Conservation (phyloP, 495 filamentous ascomycete genomes). For the Talaromyces trachyspermus region DNA sequence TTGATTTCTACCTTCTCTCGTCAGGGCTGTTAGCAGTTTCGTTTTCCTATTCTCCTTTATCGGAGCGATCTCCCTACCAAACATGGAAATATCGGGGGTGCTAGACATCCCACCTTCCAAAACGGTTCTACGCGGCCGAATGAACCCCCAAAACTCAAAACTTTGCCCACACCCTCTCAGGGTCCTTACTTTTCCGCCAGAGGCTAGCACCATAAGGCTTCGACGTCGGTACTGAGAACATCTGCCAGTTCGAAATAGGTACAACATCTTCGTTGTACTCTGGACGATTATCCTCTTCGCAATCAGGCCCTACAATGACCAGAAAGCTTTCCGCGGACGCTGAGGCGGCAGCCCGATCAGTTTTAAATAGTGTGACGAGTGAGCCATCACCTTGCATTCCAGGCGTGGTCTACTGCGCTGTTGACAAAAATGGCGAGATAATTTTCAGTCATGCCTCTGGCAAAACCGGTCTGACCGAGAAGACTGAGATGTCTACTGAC, state of each 20-base stretch:
- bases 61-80: not conserved
- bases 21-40: no score
- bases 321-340: not conserved
- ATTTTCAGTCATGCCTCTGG: constrained; percentile 42
- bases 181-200: not conserved
- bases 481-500: constrained; percentile 40
- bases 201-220: not conserved
- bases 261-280: not conserved
- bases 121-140: not conserved
- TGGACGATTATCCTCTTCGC: not conserved
- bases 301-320: not conserved
- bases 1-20: not conserved
- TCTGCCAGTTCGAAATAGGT: not conserved
- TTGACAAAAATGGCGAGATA: constrained; percentile 37
- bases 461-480: constrained; percentile 26
- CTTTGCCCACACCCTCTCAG: not conserved
- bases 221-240: not conserved
- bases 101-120: not conserved
- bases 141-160: no score
- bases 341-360: not conserved
- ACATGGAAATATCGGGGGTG: not conserved
- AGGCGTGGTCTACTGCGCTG: constrained; percentile 36
- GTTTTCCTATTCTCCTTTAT: not conserved
- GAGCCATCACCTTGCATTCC: constrained; percentile 21
- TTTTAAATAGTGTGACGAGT: not conserved